Evolutionary conservation across 2,329 filamentous ascomycete genomes (phyloP).

Genomic region (Hymenoscyphus scutula): DNA sequence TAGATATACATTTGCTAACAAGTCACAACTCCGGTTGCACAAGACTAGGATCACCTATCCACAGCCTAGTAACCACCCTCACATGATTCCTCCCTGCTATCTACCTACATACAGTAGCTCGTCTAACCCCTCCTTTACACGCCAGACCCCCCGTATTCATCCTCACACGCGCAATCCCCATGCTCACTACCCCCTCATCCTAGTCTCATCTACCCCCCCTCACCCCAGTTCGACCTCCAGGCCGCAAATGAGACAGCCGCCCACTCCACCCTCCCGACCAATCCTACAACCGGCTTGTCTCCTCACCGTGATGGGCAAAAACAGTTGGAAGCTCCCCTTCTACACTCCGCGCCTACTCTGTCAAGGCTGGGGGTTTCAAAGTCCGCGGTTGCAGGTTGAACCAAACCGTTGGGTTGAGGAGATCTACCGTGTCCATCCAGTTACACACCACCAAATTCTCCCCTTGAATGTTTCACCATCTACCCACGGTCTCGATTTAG

Average conservation of each 20-base stretch:
- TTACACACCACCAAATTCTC: slow-evolving; percentile 19
- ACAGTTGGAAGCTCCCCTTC: slow-evolving; percentile 10
- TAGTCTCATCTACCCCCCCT: not conserved
- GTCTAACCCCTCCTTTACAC: not conserved
- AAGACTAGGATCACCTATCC: not conserved
- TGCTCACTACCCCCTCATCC: not conserved
- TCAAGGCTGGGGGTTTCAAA: slow-evolving; percentile 7
- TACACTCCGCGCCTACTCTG: slow-evolving; percentile 19
- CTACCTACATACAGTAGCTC: not conserved
- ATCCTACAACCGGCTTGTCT: slow-evolving; percentile 7
- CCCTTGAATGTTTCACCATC: slow-evolving; percentile 19
- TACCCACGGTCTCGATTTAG: slow-evolving; percentile 26
- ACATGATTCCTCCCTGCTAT: not conserved
- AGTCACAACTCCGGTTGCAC: slow-evolving; percentile 1
- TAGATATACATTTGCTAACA: not conserved
- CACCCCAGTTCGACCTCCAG: not conserved
- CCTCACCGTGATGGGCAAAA: slow-evolving; percentile 12
- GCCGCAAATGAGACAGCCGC: slow-evolving; percentile 21
- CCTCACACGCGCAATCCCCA: not conserved
- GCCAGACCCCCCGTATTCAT: not conserved
- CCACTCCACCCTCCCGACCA: slow-evolving; percentile 11
- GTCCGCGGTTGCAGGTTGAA: not conserved
- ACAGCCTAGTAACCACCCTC: slow-evolving; percentile 2
- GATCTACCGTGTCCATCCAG: slow-evolving; percentile 1
- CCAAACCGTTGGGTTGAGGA: slow-evolving; percentile 10